Evolutionary conservation across 495 filamentous ascomycete species (phyloP).

Genomic region (Darksidea phi): DNA sequence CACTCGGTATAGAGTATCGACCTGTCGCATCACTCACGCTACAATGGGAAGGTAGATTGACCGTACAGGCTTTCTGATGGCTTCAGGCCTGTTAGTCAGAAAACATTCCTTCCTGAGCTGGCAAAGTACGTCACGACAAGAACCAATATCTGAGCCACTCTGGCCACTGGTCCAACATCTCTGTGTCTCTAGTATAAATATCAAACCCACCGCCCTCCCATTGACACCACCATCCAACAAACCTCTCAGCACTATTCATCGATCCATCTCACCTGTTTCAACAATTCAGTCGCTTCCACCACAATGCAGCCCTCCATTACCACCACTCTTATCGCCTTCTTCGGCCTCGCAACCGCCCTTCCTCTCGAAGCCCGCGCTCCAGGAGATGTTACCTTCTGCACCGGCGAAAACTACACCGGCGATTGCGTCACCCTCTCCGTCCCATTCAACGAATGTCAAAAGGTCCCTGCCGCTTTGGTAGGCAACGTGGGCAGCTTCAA

Average conservation of each 20-base stretch:
- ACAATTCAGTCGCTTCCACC: neutral
- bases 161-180: too few relatives aligned
- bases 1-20: too few relatives aligned
- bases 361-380: conserved; percentile 14
- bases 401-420: conserved; percentile 16
- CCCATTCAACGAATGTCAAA: conserved; percentile 19
- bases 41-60: too few relatives aligned
- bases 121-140: too few relatives aligned
- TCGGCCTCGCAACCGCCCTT: conserved; percentile 14
- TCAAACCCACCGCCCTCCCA: neutral
- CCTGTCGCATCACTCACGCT: too few relatives aligned
- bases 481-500: conserved; percentile 25
- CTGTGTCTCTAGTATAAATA: neutral
- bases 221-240: neutral
- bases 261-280: conserved; percentile 1
- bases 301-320: conserved; percentile 25
- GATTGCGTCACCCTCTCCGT: conserved; percentile 4
- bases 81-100: too few relatives aligned
- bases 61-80: too few relatives aligned
- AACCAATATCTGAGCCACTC: too few relatives aligned
- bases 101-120: too few relatives aligned
- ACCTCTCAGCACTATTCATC: neutral
- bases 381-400: conserved; percentile 18
- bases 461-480: conserved; percentile 2
- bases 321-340: conserved; percentile 15